Conservation (phyloP, 192 early-diverging fungal species). For the Diversispora epigaea region DNA sequence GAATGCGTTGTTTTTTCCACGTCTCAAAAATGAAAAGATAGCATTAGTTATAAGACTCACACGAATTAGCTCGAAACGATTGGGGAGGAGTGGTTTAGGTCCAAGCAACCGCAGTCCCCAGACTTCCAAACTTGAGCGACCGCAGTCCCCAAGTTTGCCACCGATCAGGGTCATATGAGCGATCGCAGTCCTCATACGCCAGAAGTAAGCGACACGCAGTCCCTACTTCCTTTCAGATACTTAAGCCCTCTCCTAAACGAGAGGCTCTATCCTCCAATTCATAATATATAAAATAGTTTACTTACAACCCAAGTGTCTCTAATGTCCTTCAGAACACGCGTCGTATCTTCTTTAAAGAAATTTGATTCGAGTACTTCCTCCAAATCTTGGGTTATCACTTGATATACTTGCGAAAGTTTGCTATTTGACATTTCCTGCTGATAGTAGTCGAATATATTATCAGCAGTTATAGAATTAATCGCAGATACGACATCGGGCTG, state of each 20-base stretch:
- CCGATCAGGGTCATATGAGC: constrained; percentile 1
- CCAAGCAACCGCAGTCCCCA: constrained; percentile 29
- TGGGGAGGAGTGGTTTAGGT: constrained; percentile 30
- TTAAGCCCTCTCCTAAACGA: constrained; percentile 27
- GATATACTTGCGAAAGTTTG: constrained; percentile 11
- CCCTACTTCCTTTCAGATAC: constrained; percentile 33
- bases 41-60: constrained; percentile 14
- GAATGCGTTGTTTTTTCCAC: constrained; percentile 21
- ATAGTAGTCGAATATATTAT: constrained; percentile 31
- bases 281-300: constrained; percentile 32
- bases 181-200: constrained; percentile 22
- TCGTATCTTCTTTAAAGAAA: constrained; percentile 32
- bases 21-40: constrained; percentile 31
- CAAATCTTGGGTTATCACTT: constrained; percentile 11
- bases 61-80: constrained; percentile 20
- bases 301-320: constrained; percentile 26
- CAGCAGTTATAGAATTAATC: constrained; percentile 29
- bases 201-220: constrained; percentile 31
- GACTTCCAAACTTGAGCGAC: constrained; percentile 35
- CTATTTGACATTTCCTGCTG: constrained; percentile 7
- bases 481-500: constrained; percentile 22
- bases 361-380: constrained; percentile 28
- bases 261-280: constrained; percentile 32
- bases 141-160: constrained; percentile 9
- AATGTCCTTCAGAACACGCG: constrained; percentile 25